phyloP scores from a whole-genome alignment of 257 asterid genomes.

The Cynanchum wilfordii region DNA sequence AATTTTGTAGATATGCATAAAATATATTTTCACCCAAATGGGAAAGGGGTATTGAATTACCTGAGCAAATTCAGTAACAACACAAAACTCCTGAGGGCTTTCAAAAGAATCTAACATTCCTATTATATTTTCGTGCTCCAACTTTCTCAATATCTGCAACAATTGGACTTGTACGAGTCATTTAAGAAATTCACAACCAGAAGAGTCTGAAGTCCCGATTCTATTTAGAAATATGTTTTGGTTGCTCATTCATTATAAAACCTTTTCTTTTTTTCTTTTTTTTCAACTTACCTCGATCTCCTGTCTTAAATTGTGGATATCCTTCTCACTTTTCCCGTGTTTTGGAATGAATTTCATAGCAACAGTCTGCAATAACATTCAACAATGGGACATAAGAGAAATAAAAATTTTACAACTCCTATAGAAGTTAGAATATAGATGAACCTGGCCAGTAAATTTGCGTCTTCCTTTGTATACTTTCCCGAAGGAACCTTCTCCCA shows the following conservation, averaged over 20 bases:
- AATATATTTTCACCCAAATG: neutral
- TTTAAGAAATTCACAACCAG: neutral
- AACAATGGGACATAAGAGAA: conserved; percentile 3
- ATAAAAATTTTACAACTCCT: neutral
- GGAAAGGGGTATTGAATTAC: conserved; percentile 29
- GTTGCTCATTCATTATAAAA: neutral
- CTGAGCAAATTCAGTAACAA: conserved; percentile 94
- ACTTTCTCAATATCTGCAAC: conserved; percentile 82
- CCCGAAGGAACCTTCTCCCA: conserved; percentile 98
- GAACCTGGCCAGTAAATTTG: conserved; percentile 86
- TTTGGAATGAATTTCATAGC: conserved; percentile 94
- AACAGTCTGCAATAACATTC: conserved; percentile 55
- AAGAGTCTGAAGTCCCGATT: neutral
- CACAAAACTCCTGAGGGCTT: conserved; percentile 95
- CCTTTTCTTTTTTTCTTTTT: no score
- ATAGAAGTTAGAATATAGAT: neutral
- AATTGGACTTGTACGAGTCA: neutral
- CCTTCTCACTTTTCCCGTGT: conserved; percentile 94
- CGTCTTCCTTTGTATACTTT: conserved; percentile 97
- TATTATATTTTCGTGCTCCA: conserved; percentile 89
- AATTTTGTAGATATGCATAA: neutral
- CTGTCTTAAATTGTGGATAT: conserved; percentile 76
- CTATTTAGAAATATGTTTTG: neutral
- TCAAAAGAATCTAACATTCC: conserved; percentile 97
- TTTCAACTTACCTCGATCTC: conserved; percentile 70